A percentile compares a stretch with the other conserved stretches of the same genome.
Evolutionary conservation across 2,329 filamentous ascomycete genomes (phyloP).

Genomic region (Tolypocladium tundrense): DNA sequence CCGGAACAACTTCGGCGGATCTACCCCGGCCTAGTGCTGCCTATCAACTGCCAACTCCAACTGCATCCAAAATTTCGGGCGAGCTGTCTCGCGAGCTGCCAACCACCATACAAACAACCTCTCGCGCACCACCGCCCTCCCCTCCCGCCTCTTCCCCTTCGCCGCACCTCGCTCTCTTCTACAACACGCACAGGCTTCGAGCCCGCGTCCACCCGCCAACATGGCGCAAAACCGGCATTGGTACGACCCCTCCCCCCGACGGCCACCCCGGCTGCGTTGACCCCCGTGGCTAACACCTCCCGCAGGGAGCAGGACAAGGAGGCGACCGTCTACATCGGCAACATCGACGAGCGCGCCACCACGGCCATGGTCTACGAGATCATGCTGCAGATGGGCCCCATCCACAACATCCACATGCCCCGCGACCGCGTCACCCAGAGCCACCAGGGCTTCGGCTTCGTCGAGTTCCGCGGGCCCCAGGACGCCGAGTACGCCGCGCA

Average conservation of each 20-base stretch:
- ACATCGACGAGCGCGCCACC: conserved; percentile 91
- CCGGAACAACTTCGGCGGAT: conserved; percentile 21
- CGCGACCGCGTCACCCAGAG: conserved; percentile 96
- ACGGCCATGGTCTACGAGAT: conserved; percentile 92
- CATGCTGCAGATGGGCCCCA: conserved; percentile 94
- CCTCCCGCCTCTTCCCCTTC: background rate
- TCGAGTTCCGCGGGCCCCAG: conserved; percentile 91
- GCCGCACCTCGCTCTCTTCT: background rate
- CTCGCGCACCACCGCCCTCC: background rate
- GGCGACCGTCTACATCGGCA: conserved; percentile 94
- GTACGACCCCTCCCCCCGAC: conserved; percentile 32
- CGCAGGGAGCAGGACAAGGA: conserved; percentile 96
- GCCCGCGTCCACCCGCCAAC: conserved; percentile 15
- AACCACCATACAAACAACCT: background rate
- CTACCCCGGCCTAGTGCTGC: background rate
- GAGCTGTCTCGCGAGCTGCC: background rate
- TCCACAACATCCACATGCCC: conserved; percentile 95
- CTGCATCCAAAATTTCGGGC: background rate
- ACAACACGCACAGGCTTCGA: background rate
- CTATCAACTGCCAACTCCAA: background rate
- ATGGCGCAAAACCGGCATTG: conserved; percentile 69
- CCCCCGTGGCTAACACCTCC: background rate
- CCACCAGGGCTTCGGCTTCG: conserved; percentile 97
- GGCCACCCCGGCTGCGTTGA: background rate
- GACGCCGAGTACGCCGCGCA: conserved; percentile 95